These are phyloP conservation scores for Nelumbo lutea DNA, from an alignment of 164 flowering plant species.

Conservation along the genomic window DNA sequence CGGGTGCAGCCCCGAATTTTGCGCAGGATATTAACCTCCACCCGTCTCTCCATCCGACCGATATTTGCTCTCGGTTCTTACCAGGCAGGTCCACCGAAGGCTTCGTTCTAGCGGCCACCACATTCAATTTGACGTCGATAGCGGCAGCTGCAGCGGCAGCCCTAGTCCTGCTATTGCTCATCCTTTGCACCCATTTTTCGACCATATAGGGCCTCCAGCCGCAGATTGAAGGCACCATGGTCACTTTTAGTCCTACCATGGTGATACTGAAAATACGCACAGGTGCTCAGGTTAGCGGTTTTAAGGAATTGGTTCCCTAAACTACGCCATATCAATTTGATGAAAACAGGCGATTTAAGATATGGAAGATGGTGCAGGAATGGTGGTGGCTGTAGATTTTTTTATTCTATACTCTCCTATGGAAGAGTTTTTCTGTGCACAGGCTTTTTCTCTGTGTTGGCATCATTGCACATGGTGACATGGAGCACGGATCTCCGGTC, in stretches of 20 bases:
- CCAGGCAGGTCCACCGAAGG: constrained; percentile 1
- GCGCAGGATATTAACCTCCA: constrained; percentile 16
- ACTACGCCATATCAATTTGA: background rate
- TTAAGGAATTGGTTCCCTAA: background rate
- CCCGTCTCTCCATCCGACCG: constrained; percentile 8
- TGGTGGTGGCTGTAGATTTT: no score
- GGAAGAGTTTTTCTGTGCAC: no score
- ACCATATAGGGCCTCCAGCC: constrained; percentile 3
- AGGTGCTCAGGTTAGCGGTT: constrained; percentile 5
- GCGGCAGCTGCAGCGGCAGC: background rate
- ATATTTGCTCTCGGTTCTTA: constrained; percentile 2
- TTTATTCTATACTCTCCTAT: no score
- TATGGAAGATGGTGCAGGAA: no score
- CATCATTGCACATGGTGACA: no score
- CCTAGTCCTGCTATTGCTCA: constrained; percentile 1
- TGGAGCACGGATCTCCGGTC: no score
- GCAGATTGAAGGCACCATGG: constrained; percentile 1
- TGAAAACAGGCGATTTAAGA: no score
- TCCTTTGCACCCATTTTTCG: constrained; percentile 16
- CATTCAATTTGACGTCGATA: background rate
- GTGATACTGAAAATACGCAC: background rate
- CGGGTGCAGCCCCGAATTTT: constrained; percentile 6
- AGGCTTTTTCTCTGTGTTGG: no score
- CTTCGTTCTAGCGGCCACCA: constrained; percentile 7
- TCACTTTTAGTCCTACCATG: constrained; percentile 9